Evolutionary conservation across 441 rosid species (phyloP).

Genomic region (Brassica hybrid): DNA sequence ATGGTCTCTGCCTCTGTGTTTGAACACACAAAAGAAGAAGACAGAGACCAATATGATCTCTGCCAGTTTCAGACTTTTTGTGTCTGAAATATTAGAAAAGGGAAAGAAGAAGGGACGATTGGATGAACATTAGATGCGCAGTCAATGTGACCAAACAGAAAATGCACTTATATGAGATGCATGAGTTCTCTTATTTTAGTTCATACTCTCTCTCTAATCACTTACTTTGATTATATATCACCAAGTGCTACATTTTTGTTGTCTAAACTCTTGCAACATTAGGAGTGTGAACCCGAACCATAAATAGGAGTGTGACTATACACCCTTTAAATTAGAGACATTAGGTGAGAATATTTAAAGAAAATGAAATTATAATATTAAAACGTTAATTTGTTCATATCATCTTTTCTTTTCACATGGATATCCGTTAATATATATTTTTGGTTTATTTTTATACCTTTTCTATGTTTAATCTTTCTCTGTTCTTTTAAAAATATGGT

Average conservation of each 20-base stretch:
- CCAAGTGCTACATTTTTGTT: not conserved
- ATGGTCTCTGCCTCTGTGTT: conserved; percentile 10
- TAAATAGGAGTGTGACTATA: not conserved
- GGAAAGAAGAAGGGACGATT: conserved; percentile 14
- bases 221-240: not conserved
- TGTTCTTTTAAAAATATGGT: too few relatives aligned
- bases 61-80: conserved; percentile 10
- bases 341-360: too few relatives aligned
- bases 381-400: too few relatives aligned
- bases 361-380: too few relatives aligned
- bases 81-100: conserved; percentile 6
- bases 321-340: not conserved
- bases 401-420: not conserved
- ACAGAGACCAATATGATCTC: not conserved
- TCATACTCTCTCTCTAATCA: not conserved
- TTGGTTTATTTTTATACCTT: too few relatives aligned
- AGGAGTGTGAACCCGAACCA: not conserved
- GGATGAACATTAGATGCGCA: conserved; percentile 44
- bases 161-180: conserved; percentile 19
- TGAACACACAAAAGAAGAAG: not conserved
- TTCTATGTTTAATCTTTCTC: too few relatives aligned
- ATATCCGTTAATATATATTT: too few relatives aligned
- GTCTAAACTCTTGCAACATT: not conserved
- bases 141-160: conserved; percentile 39
- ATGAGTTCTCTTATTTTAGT: not conserved